Percentiles rank a stretch among this genome's conserved stretches.
Evolutionary conservation across 805 yeast species (phyloP).

Genomic region (Sugiyamaella smithiae): DNA sequence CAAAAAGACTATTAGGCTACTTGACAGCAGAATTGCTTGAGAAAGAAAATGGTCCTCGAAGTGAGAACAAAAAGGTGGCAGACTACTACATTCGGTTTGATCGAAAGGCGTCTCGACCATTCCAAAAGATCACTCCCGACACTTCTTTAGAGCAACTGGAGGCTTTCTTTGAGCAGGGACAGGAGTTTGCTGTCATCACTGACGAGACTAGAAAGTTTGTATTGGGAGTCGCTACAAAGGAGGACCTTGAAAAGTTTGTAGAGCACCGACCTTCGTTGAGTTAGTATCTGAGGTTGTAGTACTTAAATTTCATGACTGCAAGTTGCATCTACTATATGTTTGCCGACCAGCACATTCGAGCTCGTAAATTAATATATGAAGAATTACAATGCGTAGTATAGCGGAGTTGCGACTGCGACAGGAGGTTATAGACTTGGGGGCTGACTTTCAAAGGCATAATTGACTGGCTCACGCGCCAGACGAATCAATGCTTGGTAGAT

Average conservation of each 20-base stretch:
- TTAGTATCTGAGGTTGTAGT: too few species aligned
- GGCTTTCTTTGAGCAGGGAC: constrained; percentile 46
- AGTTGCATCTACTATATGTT: too few species aligned
- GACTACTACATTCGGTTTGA: constrained; percentile 31
- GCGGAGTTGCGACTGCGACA: too few species aligned
- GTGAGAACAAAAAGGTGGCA: constrained; percentile 29
- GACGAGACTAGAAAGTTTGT: constrained; percentile 52
- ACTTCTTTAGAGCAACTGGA: constrained; percentile 55
- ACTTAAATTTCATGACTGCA: background rate
- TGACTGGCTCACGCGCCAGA: too few species aligned
- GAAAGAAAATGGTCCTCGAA: constrained; percentile 26
- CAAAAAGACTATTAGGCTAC: constrained; percentile 50
- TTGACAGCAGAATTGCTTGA: constrained; percentile 42
- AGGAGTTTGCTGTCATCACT: constrained; percentile 57
- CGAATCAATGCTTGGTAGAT: too few species aligned
- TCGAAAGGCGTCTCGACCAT: constrained; percentile 33
- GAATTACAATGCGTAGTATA: too few species aligned
- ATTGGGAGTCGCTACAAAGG: constrained; percentile 56
- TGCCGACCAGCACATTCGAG: too few species aligned
- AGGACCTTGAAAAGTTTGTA: constrained; percentile 43
- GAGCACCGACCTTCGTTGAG: constrained; percentile 41
- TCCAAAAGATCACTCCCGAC: constrained; percentile 48
- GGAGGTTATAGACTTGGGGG: too few species aligned
- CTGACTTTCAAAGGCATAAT: too few species aligned
- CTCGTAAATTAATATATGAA: too few species aligned